Percentiles rank a stretch among this genome's conserved stretches.
Conservation (phyloP, 352 stramenopile genomes). For the Phytophthora hybrid region DNA sequence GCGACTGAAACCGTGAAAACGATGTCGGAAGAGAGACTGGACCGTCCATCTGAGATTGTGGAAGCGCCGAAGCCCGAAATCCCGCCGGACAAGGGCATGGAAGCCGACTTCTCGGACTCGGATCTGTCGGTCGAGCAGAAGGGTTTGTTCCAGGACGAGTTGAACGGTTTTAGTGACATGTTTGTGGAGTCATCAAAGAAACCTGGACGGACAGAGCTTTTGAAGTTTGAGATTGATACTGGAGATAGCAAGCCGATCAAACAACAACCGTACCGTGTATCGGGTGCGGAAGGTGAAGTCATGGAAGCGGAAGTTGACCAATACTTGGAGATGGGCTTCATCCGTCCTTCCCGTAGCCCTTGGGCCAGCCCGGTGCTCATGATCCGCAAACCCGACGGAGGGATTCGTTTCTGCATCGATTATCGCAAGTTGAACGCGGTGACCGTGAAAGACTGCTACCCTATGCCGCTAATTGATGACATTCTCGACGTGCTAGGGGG, state of each 20-base stretch:
- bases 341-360: conserved; percentile 1
- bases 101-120: background rate
- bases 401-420: conserved; percentile 23
- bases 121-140: background rate
- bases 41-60: background rate
- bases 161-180: background rate
- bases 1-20: no score
- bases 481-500: conserved; percentile 13
- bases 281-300: conserved; percentile 4
- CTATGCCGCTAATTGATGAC: conserved; percentile 19
- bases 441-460: conserved; percentile 15
- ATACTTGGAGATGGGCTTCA: conserved; percentile 2
- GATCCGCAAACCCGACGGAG: background rate
- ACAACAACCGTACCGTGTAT: conserved; percentile 15
- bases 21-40: background rate
- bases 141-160: background rate
- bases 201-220: conserved; percentile 3
- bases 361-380: conserved; percentile 14
- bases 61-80: background rate
- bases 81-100: background rate
- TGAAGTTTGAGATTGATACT: conserved; percentile 20
- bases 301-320: conserved; percentile 16
- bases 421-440: conserved; percentile 14
- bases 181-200: conserved; percentile 15
- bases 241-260: conserved; percentile 9